phyloP scores from a whole-genome alignment of 192 early-diverging fungal genomes.

The Backusella morwellensis region DNA sequence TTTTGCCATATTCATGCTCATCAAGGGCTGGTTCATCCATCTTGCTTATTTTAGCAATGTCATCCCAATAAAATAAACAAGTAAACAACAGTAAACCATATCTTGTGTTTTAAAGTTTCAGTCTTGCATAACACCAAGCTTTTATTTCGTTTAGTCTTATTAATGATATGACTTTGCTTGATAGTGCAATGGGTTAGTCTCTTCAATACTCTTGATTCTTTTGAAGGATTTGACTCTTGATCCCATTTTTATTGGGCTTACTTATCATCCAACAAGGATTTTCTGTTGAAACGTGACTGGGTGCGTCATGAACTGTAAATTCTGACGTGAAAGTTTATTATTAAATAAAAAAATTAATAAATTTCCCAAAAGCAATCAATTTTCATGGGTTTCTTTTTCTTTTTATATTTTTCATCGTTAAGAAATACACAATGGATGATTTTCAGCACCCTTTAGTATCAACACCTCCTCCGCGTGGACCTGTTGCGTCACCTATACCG shows the following conservation, averaged over 20 bases:
- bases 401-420: not conserved
- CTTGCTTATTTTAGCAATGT: too few species aligned
- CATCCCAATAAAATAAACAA: too few species aligned
- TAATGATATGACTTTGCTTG: too few species aligned
- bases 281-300: not conserved
- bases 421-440: not conserved
- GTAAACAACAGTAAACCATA: too few species aligned
- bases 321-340: not conserved
- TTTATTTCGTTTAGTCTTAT: too few species aligned
- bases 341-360: not conserved
- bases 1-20: too few species aligned
- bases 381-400: not conserved
- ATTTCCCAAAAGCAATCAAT: not conserved
- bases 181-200: too few species aligned
- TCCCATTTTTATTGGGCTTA: not conserved
- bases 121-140: too few species aligned
- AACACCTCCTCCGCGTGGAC: not conserved
- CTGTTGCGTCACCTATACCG: slow-evolving; percentile 9
- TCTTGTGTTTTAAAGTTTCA: too few species aligned
- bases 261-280: not conserved
- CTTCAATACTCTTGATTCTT: too few species aligned
- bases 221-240: too few species aligned
- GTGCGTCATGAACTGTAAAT: not conserved
- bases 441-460: slow-evolving; percentile 8
- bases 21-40: too few species aligned